These are phyloP conservation scores for Chloranthus sessilifolius DNA, from an alignment of 164 flowering plant species.

Conservation along the genomic window DNA sequence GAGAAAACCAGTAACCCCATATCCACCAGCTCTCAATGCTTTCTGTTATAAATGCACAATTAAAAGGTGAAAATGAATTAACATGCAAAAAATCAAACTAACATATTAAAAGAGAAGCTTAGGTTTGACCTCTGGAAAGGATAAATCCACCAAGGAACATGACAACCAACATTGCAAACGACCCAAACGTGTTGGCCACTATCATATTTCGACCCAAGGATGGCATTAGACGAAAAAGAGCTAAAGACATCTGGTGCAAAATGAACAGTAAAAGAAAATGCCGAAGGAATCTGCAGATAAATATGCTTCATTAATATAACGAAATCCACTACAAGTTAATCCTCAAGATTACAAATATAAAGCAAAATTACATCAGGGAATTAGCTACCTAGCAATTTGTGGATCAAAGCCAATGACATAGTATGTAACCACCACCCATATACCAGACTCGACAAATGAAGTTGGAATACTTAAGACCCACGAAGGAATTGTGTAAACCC, in stretches of 20 bases:
- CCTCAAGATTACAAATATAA: background rate
- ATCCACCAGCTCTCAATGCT: slow-evolving; percentile 91
- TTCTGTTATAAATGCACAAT: slow-evolving; percentile 60
- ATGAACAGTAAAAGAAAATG: slow-evolving; percentile 78
- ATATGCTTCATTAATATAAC: slow-evolving; percentile 6
- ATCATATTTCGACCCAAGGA: slow-evolving; percentile 92
- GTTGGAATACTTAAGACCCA: slow-evolving; percentile 89
- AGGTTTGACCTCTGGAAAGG: slow-evolving; percentile 65
- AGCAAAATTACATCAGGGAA: background rate
- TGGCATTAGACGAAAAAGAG: slow-evolving; percentile 86
- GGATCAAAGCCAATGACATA: slow-evolving; percentile 96
- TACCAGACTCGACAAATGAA: slow-evolving; percentile 78
- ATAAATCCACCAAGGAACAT: slow-evolving; percentile 96
- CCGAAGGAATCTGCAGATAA: slow-evolving; percentile 60
- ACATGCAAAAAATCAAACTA: background rate
- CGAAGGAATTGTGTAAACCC: slow-evolving; percentile 93
- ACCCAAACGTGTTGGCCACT: slow-evolving; percentile 96
- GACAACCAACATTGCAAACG: slow-evolving; percentile 91
- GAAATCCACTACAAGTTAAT: slow-evolving; percentile 3
- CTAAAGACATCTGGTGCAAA: slow-evolving; percentile 89
- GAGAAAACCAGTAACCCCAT: slow-evolving; percentile 99
- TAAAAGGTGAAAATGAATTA: slow-evolving; percentile 7
- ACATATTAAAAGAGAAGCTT: background rate
- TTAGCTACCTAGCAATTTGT: slow-evolving; percentile 52
- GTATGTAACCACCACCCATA: slow-evolving; percentile 92